phyloP scores from a whole-genome alignment of 2,329 filamentous ascomycete genomes.

The Colletotrichum orchidophilum region DNA sequence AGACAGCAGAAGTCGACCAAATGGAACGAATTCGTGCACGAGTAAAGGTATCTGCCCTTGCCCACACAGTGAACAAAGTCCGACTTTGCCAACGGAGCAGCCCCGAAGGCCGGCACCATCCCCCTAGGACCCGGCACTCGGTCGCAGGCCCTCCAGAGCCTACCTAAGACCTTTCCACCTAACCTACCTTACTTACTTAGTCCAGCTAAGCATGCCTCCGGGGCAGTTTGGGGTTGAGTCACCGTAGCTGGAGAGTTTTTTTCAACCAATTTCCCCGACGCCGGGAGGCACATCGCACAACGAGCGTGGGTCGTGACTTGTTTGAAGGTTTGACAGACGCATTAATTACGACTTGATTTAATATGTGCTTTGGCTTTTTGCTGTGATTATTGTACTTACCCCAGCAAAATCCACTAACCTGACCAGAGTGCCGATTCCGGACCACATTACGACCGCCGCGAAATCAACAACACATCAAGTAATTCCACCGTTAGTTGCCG shows the following conservation, averaged over 20 bases:
- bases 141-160: not conserved
- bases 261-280: not conserved
- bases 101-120: constrained; percentile 7
- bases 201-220: not conserved
- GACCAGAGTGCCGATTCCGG: constrained; percentile 11
- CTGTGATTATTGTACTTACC: not conserved
- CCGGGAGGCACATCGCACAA: not conserved
- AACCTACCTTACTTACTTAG: too few species aligned
- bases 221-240: not conserved
- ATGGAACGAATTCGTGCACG: not conserved
- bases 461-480: not conserved
- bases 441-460: not conserved
- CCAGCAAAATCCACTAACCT: not conserved
- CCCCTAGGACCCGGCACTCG: constrained; percentile 8
- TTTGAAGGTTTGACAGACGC: constrained; percentile 12
- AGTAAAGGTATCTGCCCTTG: not conserved
- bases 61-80: constrained; percentile 5
- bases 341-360: constrained; percentile 6
- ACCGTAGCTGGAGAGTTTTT: not conserved
- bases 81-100: not conserved
- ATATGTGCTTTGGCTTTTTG: not conserved
- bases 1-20: not conserved
- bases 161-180: not conserved
- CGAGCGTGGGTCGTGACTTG: not conserved
- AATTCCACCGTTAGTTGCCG: too few species aligned